A percentile compares a stretch with the other conserved stretches of the same genome.
Evolutionary conservation across 2,329 filamentous ascomycete genomes (phyloP).

Genomic region (Elsinoe arachidis): DNA sequence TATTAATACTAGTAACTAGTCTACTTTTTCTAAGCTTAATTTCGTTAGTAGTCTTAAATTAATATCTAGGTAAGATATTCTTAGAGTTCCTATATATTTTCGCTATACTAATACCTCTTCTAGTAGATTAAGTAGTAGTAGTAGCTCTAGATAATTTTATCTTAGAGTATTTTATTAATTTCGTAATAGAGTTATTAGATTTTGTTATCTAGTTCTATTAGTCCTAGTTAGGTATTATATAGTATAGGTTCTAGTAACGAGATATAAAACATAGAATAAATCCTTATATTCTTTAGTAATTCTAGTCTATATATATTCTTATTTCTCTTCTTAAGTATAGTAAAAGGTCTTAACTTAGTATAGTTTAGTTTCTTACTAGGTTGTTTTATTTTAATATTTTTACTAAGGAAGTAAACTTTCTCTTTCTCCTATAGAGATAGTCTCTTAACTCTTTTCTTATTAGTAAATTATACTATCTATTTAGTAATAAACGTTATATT

Average conservation of each 20-base stretch:
- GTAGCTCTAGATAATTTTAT: not conserved
- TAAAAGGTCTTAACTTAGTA: constrained; percentile 15
- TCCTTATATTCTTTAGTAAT: constrained; percentile 8
- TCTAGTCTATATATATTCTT: constrained; percentile 14
- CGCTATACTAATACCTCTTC: constrained; percentile 6
- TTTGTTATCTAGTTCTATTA: not conserved
- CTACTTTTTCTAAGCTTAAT: too few species aligned
- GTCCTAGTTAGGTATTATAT: not conserved
- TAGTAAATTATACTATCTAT: not conserved
- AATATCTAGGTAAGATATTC: not conserved
- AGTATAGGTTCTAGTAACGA: constrained; percentile 13
- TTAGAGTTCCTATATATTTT: constrained; percentile 9
- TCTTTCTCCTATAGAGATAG: constrained; percentile 12
- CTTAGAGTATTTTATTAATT: not conserved
- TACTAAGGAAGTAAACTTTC: not conserved
- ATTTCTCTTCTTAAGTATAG: constrained; percentile 6
- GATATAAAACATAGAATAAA: constrained; percentile 18
- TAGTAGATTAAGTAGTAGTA: constrained; percentile 7
- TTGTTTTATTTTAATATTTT: constrained; percentile 14
- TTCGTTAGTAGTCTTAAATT: too few species aligned
- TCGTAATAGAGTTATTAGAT: not conserved
- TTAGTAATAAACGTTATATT: constrained; percentile 3
- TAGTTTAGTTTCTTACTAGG: constrained; percentile 15
- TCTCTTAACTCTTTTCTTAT: too few species aligned
- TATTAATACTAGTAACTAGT: too few species aligned